Evolutionary conservation across 192 early-diverging fungal genomes (phyloP), one percentile per base, ranked within the genome.

Genomic region (Dispira simplex): DNA sequence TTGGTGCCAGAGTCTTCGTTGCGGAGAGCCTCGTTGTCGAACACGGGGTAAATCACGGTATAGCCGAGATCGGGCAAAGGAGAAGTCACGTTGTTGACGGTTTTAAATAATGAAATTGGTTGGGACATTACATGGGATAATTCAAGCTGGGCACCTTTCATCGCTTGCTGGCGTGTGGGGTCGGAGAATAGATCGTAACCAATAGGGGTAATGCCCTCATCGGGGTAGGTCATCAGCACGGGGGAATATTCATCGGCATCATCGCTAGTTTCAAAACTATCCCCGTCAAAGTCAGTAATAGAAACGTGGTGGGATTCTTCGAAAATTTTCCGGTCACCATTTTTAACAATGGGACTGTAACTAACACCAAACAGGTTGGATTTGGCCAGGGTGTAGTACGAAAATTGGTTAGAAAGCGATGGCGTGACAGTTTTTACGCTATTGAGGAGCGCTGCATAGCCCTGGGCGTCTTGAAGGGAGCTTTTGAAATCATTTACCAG

Each of bases 181-280:
- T 28, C 26, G 28, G 56, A n/a, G 9, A 58, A 27, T 18, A 58
- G 4, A 39, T 58, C 56, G 26, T 32, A 58, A 16, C 56, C 56
- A 8, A 58, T 16, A 11, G 56, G 56, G 56, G 21, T 27, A 39
- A 5, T 27, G 26, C 21, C 27, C 8, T 25, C 27, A 18, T n/a
- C 27, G 16, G 56, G 56, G 28, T 58, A 58, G 21, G 27, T 27
- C 56, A 58, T 27, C 23, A 58, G 18, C 14, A 58, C 27, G 18
- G 28, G 26, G 56, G 27, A 58, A 26, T 58, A 58, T 39, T 27
- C n/a, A 26, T 58, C 28, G 56, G 56, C 56, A 27, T 58, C 28
- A 39, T 2, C 25, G 18, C 21, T 18, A 26, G 56, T 26, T 32
- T 8, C 56, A n/a, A n/a, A 58, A 39, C 27, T 27, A 39, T 58